A percentile compares a stretch with the other conserved stretches of the same genome.
Conservation (phyloP, 2,329 filamentous ascomycete genomes). For the Aaosphaeria pasadenensis region DNA sequence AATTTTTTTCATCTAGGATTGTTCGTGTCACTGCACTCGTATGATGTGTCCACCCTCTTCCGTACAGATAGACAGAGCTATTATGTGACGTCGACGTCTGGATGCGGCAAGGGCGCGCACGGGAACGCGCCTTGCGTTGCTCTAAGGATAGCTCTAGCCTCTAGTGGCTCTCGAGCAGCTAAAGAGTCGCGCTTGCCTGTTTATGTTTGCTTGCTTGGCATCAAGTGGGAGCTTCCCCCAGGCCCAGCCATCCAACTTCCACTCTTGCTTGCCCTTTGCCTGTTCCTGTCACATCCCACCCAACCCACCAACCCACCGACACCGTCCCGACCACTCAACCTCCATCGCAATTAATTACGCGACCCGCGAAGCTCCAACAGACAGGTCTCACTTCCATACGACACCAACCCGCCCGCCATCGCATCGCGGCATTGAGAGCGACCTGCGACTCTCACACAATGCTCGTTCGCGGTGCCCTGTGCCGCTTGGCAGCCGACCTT, state of each 20-base stretch:
- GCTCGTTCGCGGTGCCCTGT: conserved; percentile 35
- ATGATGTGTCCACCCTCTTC: too few species aligned
- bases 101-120: too few species aligned
- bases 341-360: neutral
- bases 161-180: too few species aligned
- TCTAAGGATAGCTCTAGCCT: too few species aligned
- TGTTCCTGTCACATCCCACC: conserved; percentile 6
- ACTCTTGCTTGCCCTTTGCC: conserved; percentile 8
- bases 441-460: conserved; percentile 13
- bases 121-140: too few species aligned
- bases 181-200: too few species aligned
- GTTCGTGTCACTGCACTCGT: too few species aligned
- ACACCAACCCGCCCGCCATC: neutral
- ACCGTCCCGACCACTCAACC: neutral
- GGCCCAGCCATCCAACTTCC: neutral
- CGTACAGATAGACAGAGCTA: too few species aligned
- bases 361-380: neutral
- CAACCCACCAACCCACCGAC: conserved; percentile 2
- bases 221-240: too few species aligned
- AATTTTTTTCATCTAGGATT: too few species aligned
- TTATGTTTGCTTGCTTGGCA: too few species aligned
- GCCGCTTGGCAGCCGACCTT: conserved; percentile 32
- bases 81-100: too few species aligned
- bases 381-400: neutral
- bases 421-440: neutral